Evolutionary conservation across 768 basidiomycete genomes (phyloP).

Genomic region (Lactarius vividus): DNA sequence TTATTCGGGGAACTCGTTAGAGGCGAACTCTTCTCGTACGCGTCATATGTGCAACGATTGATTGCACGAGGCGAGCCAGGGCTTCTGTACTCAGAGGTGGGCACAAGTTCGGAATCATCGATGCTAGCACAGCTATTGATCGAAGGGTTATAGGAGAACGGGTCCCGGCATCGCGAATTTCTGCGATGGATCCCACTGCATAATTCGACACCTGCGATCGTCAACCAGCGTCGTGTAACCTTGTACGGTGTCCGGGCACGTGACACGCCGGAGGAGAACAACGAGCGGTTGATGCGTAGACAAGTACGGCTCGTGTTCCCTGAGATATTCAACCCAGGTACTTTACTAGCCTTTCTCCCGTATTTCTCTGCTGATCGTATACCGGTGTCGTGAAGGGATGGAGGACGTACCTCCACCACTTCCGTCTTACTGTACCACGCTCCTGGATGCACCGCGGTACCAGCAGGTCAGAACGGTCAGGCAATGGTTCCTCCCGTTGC

Average conservation of each 20-base stretch:
- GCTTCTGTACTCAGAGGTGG: conserved; percentile 52
- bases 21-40: conserved; percentile 69
- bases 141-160: conserved; percentile 36
- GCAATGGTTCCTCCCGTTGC: conserved; percentile 72
- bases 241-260: conserved; percentile 68
- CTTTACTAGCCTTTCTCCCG: background rate
- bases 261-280: conserved; percentile 66
- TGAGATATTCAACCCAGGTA: conserved; percentile 48
- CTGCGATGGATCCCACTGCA: conserved; percentile 72
- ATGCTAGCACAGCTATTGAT: background rate
- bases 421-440: conserved; percentile 42
- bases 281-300: conserved; percentile 67
- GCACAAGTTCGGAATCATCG: conserved; percentile 21
- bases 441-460: conserved; percentile 60
- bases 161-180: conserved; percentile 67
- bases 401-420: conserved; percentile 17
- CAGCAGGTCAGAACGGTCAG: conserved; percentile 70
- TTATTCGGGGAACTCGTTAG: conserved; percentile 72
- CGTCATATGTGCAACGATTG: conserved; percentile 73
- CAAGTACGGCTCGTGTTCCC: conserved; percentile 65
- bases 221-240: conserved; percentile 65
- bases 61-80: conserved; percentile 74
- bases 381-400: background rate
- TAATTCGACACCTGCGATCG: conserved; percentile 53
- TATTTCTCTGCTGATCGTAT: background rate